A percentile compares a stretch with the other conserved stretches of the same genome.
phyloP scores from a whole-genome alignment of 495 filamentous ascomycete genomes.

The Xylaria longipes region DNA sequence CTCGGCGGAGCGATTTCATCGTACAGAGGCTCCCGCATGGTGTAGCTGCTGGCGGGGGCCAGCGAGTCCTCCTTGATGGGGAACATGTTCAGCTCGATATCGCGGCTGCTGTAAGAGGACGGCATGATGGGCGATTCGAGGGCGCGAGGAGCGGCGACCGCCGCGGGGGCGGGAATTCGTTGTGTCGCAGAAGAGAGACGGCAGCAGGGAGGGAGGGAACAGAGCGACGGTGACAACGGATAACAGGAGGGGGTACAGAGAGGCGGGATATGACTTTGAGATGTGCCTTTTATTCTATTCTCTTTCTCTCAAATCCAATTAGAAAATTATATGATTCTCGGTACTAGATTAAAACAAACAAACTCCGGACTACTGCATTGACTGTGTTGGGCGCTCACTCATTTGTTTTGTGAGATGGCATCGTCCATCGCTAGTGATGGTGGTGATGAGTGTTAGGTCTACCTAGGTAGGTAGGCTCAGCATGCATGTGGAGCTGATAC shows the following conservation, averaged over 20 bases:
- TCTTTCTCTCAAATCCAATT: background rate
- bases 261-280: background rate
- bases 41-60: slow-evolving; percentile 48
- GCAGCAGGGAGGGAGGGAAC: background rate
- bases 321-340: background rate
- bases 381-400: background rate
- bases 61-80: slow-evolving; percentile 49
- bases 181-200: slow-evolving; percentile 7
- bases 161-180: slow-evolving; percentile 22
- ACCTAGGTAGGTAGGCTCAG: background rate
- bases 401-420: background rate
- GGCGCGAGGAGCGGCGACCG: slow-evolving; percentile 14
- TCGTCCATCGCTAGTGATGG: background rate
- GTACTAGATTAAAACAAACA: background rate
- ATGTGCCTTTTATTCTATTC: background rate
- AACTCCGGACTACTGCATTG: background rate
- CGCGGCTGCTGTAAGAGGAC: slow-evolving; percentile 36
- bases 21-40: slow-evolving; percentile 47
- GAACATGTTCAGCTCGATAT: slow-evolving; percentile 47
- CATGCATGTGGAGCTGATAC: background rate
- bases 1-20: slow-evolving; percentile 35
- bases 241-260: background rate
- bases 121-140: slow-evolving; percentile 31
- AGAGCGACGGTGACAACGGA: background rate
- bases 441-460: slow-evolving; percentile 11